phyloP scores from a whole-genome alignment of 257 asterid genomes.

The Nicotiana paniculata region DNA sequence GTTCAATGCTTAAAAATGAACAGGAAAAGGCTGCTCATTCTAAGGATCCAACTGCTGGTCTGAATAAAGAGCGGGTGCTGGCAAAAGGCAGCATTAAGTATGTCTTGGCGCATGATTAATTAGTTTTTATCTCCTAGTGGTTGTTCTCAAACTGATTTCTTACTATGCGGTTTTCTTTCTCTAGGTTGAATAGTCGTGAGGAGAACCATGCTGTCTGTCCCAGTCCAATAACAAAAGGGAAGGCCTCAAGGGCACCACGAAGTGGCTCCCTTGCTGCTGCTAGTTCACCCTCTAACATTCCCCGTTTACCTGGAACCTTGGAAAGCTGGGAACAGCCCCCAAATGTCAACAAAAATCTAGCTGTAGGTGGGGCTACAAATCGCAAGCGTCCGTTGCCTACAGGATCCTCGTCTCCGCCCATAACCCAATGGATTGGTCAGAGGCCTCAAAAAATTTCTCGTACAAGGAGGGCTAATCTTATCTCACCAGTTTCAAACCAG shows the following conservation, averaged over 20 bases:
- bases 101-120: conserved; percentile 15
- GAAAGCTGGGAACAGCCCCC: conserved; percentile 89
- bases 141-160: background rate
- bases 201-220: conserved; percentile 44
- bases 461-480: conserved; percentile 81
- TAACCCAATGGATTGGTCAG: conserved; percentile 97
- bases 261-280: conserved; percentile 45
- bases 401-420: conserved; percentile 89
- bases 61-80: conserved; percentile 61
- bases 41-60: conserved; percentile 58
- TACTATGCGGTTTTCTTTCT: conserved; percentile 14
- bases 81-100: conserved; percentile 78
- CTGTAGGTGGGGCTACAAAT: conserved; percentile 55
- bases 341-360: conserved; percentile 43
- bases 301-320: conserved; percentile 56
- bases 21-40: conserved; percentile 59
- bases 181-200: conserved; percentile 77
- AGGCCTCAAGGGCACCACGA: conserved; percentile 88
- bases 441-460: conserved; percentile 94
- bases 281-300: conserved; percentile 41
- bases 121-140: conserved; percentile 6
- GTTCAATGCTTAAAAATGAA: conserved; percentile 59
- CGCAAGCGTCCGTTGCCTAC: conserved; percentile 75
- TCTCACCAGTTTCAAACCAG: conserved; percentile 72
- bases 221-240: conserved; percentile 66